A percentile compares a stretch with the other conserved stretches of the same genome.
Evolutionary conservation across 2,329 filamentous ascomycete species (phyloP).

Genomic region (Dryadomyces quercus-mongolicae): DNA sequence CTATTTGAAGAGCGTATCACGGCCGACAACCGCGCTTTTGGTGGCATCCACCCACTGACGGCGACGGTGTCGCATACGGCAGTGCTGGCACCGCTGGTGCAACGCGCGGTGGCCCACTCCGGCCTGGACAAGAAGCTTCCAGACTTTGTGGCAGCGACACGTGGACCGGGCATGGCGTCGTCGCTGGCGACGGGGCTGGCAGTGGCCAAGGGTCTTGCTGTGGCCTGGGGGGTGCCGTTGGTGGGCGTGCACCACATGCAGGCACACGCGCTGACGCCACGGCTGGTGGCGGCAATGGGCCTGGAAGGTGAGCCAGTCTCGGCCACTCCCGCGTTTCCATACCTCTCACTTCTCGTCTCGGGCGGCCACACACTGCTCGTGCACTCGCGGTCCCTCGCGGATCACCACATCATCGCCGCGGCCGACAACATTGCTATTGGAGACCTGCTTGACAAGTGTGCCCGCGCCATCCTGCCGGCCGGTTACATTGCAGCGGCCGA

Average conservation of each 20-base stretch:
- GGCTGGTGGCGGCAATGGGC: constrained; percentile 49
- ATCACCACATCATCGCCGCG: constrained; percentile 62
- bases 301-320: background rate
- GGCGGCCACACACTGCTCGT: constrained; percentile 88
- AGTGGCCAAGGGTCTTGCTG: constrained; percentile 74
- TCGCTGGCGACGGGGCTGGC: constrained; percentile 70
- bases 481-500: constrained; percentile 34
- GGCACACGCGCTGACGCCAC: constrained; percentile 81
- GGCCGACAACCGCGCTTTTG: constrained; percentile 60
- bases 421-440: constrained; percentile 79
- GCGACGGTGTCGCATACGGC: constrained; percentile 66
- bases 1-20: constrained; percentile 75
- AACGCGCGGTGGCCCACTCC: constrained; percentile 38
- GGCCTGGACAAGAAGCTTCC: background rate
- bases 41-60: constrained; percentile 68
- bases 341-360: constrained; percentile 78
- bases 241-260: constrained; percentile 95
- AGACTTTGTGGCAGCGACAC: constrained; percentile 80
- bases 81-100: constrained; percentile 55
- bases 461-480: constrained; percentile 60
- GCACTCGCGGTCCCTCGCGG: constrained; percentile 52
- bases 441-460: constrained; percentile 79
- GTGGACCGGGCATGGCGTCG: constrained; percentile 78
- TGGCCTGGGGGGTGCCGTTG: constrained; percentile 73
- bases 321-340: constrained; percentile 56